Evolutionary conservation across 192 early-diverging fungal genomes (phyloP), one percentile per base, ranked within the genome.

Genomic region (Coemansia sp.): DNA sequence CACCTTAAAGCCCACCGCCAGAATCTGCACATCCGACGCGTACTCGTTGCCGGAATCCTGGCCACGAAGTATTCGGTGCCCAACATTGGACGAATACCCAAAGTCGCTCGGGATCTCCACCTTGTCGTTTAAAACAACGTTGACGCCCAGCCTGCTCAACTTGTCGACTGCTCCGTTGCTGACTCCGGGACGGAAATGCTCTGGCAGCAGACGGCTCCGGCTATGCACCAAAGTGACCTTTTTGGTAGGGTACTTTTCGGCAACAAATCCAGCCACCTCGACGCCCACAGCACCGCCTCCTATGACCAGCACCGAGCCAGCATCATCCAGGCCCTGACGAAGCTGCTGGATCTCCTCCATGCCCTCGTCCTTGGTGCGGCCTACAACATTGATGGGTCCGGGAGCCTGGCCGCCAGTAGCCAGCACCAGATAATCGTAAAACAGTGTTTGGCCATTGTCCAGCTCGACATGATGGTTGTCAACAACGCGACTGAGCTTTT

Each of bases 241-340:
- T 55, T 81, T 85, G 37, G 43, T 52, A 2, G 57, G 37, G 43
- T 80, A 81, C 6, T 38, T 47, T 0, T 61, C 61, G 6, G 65
- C 71, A 21, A 87, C 73, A 63, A 79, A 84, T 5, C 84, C 83
- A 8, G 82, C 82, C 1, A 82, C 57, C 54, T 87, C 82, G 38
- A 85, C 68, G 13, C 85, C 85, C 4, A 83, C 81, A 4, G 84
- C 67, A 2, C 85, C 85, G 26, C 84, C 85, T 42, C 85, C 85
- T 14, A 85, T 53, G 37, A 87, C 78, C 8, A 87, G 48, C 36
- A 85, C 58, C 1, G 76, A 60, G 19, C 67, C 26, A 2, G 84
- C 81, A 7, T 41, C 28, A 3, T 68, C 61, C 23, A 87, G 36
- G 6, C 70, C 72, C 6, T 41, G 37, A 5, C 78, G 66, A n/a